Conservation (phyloP, 345 rosid genomes). For the Populus ilicifolia region DNA sequence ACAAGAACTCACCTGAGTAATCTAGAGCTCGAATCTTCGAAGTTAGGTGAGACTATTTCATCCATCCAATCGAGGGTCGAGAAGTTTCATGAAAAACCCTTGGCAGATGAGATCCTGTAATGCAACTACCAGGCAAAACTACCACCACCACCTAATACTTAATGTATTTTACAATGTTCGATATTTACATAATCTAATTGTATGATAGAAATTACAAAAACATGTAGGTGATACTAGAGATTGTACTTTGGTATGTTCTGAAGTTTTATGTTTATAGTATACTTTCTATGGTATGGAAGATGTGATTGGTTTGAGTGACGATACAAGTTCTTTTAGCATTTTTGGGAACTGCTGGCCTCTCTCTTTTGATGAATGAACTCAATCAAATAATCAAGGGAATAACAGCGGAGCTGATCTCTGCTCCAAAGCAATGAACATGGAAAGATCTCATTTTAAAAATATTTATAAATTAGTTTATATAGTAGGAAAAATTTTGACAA, state of each 20-base stretch:
- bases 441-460: background rate
- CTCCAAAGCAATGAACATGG: background rate
- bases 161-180: background rate
- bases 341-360: background rate
- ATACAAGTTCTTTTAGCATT: too few species aligned
- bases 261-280: background rate
- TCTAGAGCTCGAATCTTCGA: slow-evolving; percentile 44
- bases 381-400: background rate
- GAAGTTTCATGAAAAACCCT: slow-evolving; percentile 45
- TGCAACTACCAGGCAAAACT: background rate
- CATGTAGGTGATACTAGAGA: slow-evolving; percentile 3
- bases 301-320: background rate
- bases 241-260: background rate
- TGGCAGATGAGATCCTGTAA: slow-evolving; percentile 54
- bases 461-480: background rate
- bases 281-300: background rate
- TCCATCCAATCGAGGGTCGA: slow-evolving; percentile 34
- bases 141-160: background rate
- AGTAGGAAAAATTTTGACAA: too few species aligned
- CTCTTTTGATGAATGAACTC: background rate
- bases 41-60: slow-evolving; percentile 34
- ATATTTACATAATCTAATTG: slow-evolving; percentile 4
- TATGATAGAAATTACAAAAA: slow-evolving; percentile 1
- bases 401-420: background rate
- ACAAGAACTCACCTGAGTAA: slow-evolving; percentile 30